Conservation (phyloP, 164 flowering plant genomes). For the Santalum album region DNA sequence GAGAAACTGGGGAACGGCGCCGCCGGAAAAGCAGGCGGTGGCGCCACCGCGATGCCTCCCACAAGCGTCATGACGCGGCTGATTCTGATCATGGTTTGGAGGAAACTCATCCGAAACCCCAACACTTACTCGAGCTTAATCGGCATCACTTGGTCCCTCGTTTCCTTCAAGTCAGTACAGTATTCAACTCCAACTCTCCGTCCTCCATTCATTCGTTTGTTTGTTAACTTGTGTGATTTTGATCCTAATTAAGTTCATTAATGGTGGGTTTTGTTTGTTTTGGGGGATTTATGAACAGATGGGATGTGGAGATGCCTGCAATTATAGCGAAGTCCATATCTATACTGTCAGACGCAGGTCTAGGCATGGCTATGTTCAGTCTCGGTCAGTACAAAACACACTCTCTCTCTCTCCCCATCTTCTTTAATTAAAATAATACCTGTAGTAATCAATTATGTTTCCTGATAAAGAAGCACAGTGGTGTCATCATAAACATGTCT, state of each 20-base stretch:
- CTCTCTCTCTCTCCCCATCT: too few relatives aligned
- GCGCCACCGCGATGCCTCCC: conserved; percentile 68
- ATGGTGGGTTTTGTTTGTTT: not conserved
- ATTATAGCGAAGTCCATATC: conserved; percentile 76
- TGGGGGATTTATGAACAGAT: conserved; percentile 40
- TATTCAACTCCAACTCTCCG: too few relatives aligned
- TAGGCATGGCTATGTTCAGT: conserved; percentile 99
- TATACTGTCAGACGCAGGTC: conserved; percentile 95
- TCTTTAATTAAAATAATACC: too few relatives aligned
- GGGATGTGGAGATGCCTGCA: conserved; percentile 78
- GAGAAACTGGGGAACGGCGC: conserved; percentile 14
- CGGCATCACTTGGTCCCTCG: conserved; percentile 86
- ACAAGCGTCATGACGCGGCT: conserved; percentile 90
- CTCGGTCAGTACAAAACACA: conserved; percentile 50
- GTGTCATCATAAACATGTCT: not conserved
- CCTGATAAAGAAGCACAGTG: not conserved
- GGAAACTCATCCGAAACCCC: conserved; percentile 86
- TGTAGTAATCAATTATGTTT: too few relatives aligned
- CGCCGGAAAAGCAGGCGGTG: conserved; percentile 11
- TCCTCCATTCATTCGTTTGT: too few relatives aligned
- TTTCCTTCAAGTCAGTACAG: conserved; percentile 55
- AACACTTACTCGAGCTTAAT: conserved; percentile 90
- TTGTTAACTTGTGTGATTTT: not conserved
- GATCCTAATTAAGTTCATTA: not conserved
- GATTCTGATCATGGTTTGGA: conserved; percentile 93